Evolutionary conservation across 2,329 filamentous ascomycete genomes (phyloP).

Genomic region (Aspergillus thermomutatus): DNA sequence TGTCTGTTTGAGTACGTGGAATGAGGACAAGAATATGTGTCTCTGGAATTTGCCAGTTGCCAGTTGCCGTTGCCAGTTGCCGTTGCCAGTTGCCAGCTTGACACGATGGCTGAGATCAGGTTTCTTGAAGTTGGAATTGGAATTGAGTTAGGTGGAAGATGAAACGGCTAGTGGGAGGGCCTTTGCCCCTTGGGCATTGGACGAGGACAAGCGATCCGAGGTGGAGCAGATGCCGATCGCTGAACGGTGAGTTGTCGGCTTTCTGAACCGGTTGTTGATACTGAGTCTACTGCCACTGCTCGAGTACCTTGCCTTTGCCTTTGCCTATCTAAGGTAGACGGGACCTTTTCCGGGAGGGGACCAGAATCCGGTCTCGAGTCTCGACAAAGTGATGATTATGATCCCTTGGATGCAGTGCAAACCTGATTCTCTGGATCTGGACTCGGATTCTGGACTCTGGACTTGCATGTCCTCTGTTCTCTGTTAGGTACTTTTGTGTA

Average conservation of each 20-base stretch:
- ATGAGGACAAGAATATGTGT: too few relatives aligned
- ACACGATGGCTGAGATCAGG: too few relatives aligned
- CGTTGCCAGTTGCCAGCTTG: too few relatives aligned
- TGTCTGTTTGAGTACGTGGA: too few relatives aligned
- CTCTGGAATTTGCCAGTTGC: too few relatives aligned
- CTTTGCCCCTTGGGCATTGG: not conserved
- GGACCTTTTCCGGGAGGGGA: not conserved
- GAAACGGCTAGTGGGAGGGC: too few relatives aligned
- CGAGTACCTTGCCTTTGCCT: too few relatives aligned
- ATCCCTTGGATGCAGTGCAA: not conserved
- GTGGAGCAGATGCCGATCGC: conserved; percentile 2
- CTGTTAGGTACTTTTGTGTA: too few relatives aligned
- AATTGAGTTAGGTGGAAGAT: not conserved
- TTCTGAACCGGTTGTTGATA: conserved; percentile 1
- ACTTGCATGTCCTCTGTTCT: too few relatives aligned
- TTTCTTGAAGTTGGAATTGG: not conserved
- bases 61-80: too few relatives aligned
- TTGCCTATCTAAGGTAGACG: too few relatives aligned
- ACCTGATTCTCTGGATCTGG: not conserved
- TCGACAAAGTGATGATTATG: not conserved
- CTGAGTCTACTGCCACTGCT: not conserved
- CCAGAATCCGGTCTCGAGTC: not conserved
- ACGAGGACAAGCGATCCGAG: not conserved
- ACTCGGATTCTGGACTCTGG: too few relatives aligned
- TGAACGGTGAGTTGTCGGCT: conserved; percentile 5